These are phyloP conservation scores for Chalaropsis thielavioides DNA, from an alignment of 2,329 filamentous ascomycete genomes.

Conservation along the genomic window DNA sequence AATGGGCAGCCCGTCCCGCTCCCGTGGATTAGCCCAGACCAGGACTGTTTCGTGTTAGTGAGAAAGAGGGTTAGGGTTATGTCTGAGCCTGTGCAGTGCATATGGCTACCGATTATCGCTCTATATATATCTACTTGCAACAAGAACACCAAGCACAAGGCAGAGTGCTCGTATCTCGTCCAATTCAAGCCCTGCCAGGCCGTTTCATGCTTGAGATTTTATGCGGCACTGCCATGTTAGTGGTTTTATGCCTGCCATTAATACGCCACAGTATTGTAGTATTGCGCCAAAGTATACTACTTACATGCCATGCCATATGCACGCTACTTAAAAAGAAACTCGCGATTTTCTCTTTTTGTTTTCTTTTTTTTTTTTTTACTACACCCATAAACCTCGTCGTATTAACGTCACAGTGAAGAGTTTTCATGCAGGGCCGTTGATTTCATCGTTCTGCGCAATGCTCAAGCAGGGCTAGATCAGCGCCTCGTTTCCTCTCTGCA, in stretches of 20 bases:
- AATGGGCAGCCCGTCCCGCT: neutral
- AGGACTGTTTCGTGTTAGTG: neutral
- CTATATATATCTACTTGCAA: no score
- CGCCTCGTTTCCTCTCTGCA: neutral
- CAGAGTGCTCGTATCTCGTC: no score
- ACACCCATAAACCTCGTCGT: neutral
- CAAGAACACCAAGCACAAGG: no score
- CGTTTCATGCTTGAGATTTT: neutral
- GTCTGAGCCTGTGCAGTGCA: no score
- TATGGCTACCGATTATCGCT: no score
- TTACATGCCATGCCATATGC: neutral
- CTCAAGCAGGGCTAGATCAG: neutral
- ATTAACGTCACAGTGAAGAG: neutral
- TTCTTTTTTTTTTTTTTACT: no score
- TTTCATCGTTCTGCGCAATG: neutral
- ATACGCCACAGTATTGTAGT: neutral
- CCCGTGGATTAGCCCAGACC: neutral
- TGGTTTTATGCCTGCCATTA: neutral
- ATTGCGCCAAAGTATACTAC: neutral
- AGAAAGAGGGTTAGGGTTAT: neutral
- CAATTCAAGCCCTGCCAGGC: no score
- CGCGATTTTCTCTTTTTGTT: no score
- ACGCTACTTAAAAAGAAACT: neutral
- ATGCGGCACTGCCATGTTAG: neutral
- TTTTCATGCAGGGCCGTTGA: neutral